Evolutionary conservation across 805 yeast species (phyloP), one percentile per base, ranked within the genome.

Genomic region (Metschnikowia peoriensis): DNA sequence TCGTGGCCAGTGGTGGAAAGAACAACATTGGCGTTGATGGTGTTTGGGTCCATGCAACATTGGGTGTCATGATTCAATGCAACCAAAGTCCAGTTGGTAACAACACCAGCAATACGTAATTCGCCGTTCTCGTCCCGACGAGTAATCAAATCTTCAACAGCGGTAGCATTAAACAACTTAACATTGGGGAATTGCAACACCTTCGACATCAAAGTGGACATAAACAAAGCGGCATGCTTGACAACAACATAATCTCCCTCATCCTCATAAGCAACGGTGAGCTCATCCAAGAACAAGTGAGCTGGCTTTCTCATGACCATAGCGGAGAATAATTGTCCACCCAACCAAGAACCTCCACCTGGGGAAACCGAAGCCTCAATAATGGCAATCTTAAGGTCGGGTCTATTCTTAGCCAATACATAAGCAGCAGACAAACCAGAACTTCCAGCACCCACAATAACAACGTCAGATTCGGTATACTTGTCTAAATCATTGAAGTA

Each of bases 231-330:
- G 9, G 93, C 92, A 66, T 86, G 91, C 69, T 85, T 86, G 45
- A 86, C 90, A 17, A 86, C 91, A 50, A 86, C 88, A 64, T 83
- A 86, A 66, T 85, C 88, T 49, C 91, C 91, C 67, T 86, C 91
- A 59, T 86, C 93, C 59, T 86, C 91, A 67, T 81, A 86, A 41
- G 81, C 84, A 49, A 86, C 72, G 7, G 79, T 84, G 46, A 86
- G 67, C 51, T 84, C 89, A 39, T 81, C 77, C 66, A 86, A 75
- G 70, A 86, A 86, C 55, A 76, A 63, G 55, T 86, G 83, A n/a
- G 91, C 88, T 16, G 91, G 92, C 69, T 86, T 86, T 70, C 92
- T 81, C 78, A 85, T 74, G 49, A 86, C 83, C 91, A 86, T 86
- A 38, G 91, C 90, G 29, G 87, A 81, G 68, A 86, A 85, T 56